Base-by-base conservation (phyloP, 148 eudicot genomes). In the Hydrangea macrophylla region DNA sequence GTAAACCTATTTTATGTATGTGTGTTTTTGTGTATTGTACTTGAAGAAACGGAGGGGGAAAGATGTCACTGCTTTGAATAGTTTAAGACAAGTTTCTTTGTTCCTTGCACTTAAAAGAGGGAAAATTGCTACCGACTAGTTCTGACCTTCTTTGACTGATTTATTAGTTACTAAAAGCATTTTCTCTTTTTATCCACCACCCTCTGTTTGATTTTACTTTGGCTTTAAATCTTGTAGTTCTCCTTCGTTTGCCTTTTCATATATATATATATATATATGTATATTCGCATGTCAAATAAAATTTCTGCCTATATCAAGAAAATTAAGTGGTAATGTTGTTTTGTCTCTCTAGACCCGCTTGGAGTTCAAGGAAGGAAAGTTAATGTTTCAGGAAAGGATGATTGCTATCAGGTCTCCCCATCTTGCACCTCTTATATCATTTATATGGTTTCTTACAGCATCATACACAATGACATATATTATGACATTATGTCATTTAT, bases 281-380 rank as follows among this genome's bases (percentile, higher is more conserved):
- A 8, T 9, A 6, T 7, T 7, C 55, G 18, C 12, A 15, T 27
- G 12, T 11, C 13, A 65, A 8, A 23, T 25, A 37, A 32, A 57
- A 44, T 64, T 65, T 26, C 39, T n/a, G 7, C 0, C 31, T 24
- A 66, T 25, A 35, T 32, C 35, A 15, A 42, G 9, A 26, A 15
- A 51, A 33, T 35, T 39, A 26, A 60, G 35, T 15, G 25, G 57
- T 56, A 42, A 59, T 54, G 42, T 63, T 6, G 30, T 27, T 33
- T 45, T 9, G 54, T 61, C 25, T 56, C 50, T 55, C 40, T 79
- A 94, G 98, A 94, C 76, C 70, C 83, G 60, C 97, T 90, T 45
- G 98, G 97, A 40, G 83, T 94, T 73, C 98, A 94, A 80, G 98
- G 98, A 70, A 85, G 98, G 76, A 94, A 86, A 83, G 84, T 90